Conservation (phyloP, 2,329 filamentous ascomycete species). For the Pseudocercospora eumusae region DNA sequence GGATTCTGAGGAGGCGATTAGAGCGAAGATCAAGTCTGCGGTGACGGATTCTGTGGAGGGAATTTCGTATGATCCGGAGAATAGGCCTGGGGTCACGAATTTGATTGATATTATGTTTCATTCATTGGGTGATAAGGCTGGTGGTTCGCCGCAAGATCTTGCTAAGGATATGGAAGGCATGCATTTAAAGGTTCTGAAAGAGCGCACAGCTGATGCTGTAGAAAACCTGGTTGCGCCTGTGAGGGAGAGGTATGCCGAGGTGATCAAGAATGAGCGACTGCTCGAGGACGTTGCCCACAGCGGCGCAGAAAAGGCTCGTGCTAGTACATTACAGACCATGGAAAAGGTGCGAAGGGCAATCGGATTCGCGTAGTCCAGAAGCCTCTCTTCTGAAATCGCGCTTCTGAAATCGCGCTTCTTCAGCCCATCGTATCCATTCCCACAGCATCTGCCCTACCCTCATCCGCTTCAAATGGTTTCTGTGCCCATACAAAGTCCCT, state of each 20-base stretch:
- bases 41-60: constrained; percentile 71
- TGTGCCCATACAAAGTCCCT: constrained; percentile 4
- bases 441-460: background rate
- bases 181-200: constrained; percentile 64
- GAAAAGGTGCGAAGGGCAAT: constrained; percentile 20
- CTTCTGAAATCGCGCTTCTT: background rate
- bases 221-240: constrained; percentile 56
- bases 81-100: constrained; percentile 82
- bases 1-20: constrained; percentile 65
- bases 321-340: constrained; percentile 60
- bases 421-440: background rate
- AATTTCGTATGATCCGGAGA: constrained; percentile 70
- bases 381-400: background rate
- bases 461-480: background rate
- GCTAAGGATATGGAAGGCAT: constrained; percentile 48
- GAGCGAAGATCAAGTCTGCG: constrained; percentile 68
- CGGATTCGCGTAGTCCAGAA: constrained; percentile 6
- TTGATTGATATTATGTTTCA: constrained; percentile 77
- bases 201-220: constrained; percentile 61
- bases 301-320: constrained; percentile 63
- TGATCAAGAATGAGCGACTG: constrained; percentile 55
- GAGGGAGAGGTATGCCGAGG: constrained; percentile 57
- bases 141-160: constrained; percentile 46
- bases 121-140: constrained; percentile 35
- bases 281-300: constrained; percentile 56